Conservation (phyloP, 345 rosid species). For the Citrus maxima region DNA sequence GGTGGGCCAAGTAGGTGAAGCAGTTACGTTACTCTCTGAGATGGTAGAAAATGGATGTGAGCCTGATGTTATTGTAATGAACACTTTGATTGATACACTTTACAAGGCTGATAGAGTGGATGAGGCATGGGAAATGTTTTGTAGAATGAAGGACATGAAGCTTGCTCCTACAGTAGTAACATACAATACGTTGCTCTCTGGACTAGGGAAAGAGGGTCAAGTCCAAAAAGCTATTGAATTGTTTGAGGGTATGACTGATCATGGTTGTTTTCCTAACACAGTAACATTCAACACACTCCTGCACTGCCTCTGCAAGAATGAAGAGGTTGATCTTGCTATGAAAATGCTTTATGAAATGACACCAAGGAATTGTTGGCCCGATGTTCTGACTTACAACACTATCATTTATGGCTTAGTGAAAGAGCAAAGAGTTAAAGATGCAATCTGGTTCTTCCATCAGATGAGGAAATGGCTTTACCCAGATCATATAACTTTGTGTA, state of each 20-base stretch:
- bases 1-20: conserved; percentile 73
- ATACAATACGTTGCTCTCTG: conserved; percentile 76
- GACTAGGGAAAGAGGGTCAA: conserved; percentile 71
- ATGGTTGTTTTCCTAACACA: conserved; percentile 70
- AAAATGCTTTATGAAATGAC: conserved; percentile 64
- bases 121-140: conserved; percentile 89
- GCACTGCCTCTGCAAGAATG: conserved; percentile 93
- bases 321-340: conserved; percentile 65
- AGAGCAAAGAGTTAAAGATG: conserved; percentile 48
- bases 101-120: conserved; percentile 65
- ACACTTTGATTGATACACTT: conserved; percentile 75
- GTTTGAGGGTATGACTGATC: conserved; percentile 52
- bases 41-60: conserved; percentile 64
- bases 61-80: conserved; percentile 74
- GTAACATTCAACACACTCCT: conserved; percentile 79
- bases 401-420: conserved; percentile 70
- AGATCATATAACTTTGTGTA: conserved; percentile 78
- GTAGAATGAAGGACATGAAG: conserved; percentile 58
- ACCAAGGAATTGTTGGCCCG: conserved; percentile 55
- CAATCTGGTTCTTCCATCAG: conserved; percentile 81
- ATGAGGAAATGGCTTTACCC: conserved; percentile 78
- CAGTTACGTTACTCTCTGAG: conserved; percentile 67
- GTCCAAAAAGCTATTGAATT: conserved; percentile 55
- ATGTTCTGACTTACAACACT: conserved; percentile 82
- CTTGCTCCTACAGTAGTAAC: conserved; percentile 82